Evolutionary conservation across 2,329 filamentous ascomycete species (phyloP).

Genomic region (Diaporthe citri): DNA sequence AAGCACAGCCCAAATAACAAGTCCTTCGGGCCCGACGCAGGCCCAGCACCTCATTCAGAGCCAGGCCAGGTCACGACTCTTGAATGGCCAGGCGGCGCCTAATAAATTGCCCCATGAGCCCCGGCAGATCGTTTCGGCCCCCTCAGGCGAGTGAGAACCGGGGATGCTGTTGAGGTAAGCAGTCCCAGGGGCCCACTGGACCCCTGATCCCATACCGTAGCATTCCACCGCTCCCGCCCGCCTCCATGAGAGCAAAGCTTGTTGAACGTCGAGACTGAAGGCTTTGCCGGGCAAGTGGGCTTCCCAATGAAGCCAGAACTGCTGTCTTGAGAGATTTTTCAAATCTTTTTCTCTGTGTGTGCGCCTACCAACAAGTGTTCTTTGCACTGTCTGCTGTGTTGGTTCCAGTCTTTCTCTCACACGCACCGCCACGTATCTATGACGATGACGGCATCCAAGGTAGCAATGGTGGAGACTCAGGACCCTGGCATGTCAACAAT

Average conservation of each 20-base stretch:
- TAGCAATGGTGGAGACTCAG: slow-evolving; percentile 20
- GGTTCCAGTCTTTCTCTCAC: slow-evolving; percentile 28
- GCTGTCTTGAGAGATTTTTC: neutral
- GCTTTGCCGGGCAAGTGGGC: neutral
- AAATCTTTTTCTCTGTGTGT: neutral
- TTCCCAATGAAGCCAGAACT: neutral
- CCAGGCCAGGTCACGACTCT: neutral
- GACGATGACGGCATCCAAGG: slow-evolving; percentile 29
- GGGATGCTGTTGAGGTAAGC: slow-evolving; percentile 19
- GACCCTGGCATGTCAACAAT: slow-evolving; percentile 4
- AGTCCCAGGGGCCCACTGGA: neutral
- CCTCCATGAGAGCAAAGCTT: neutral
- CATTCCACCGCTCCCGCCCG: slow-evolving; percentile 22
- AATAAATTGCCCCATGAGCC: slow-evolving; percentile 29
- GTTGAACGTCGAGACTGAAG: neutral
- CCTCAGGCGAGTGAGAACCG: neutral
- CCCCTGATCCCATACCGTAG: slow-evolving; percentile 21
- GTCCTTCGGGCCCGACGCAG: slow-evolving; percentile 1
- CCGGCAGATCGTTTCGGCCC: slow-evolving; percentile 28
- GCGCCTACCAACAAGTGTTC: neutral
- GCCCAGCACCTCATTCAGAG: neutral
- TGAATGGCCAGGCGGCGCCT: slow-evolving; percentile 24
- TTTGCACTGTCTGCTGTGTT: slow-evolving; percentile 16
- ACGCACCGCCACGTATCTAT: slow-evolving; percentile 30
- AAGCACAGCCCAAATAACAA: slow-evolving; percentile 1